Percentiles rank a stretch among this genome's conserved stretches.
These are phyloP conservation scores for Spathaspora hagerdaliae DNA, from an alignment of 805 yeast species.

Conservation along the genomic window DNA sequence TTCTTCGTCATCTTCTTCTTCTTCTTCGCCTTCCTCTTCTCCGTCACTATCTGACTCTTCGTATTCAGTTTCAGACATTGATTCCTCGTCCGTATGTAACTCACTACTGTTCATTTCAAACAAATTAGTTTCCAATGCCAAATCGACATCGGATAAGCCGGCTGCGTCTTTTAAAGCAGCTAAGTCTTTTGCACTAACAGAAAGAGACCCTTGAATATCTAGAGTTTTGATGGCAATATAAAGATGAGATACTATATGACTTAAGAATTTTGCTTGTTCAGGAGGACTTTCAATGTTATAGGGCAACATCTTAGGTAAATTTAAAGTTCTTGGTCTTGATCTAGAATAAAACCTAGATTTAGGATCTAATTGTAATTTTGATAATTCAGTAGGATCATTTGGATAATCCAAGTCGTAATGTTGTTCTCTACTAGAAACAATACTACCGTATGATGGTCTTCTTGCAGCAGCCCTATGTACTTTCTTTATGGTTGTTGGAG, in stretches of 20 bases:
- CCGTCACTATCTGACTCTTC: constrained; percentile 37
- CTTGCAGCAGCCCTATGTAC: constrained; percentile 12
- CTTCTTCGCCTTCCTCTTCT: constrained; percentile 39
- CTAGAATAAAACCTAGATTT: constrained; percentile 36
- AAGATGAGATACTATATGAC: constrained; percentile 76
- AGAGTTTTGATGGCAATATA: constrained; percentile 72
- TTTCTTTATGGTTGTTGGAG: constrained; percentile 18
- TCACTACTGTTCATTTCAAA: constrained; percentile 26
- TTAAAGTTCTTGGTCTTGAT: constrained; percentile 36
- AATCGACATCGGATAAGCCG: constrained; percentile 36
- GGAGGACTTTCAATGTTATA: constrained; percentile 64
- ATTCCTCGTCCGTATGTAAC: constrained; percentile 13
- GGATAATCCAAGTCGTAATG: constrained; percentile 54
- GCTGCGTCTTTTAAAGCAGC: constrained; percentile 36
- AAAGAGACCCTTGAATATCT: constrained; percentile 68
- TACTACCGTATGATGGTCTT: constrained; percentile 29
- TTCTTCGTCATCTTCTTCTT: constrained; percentile 32
- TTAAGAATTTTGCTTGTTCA: constrained; percentile 69
- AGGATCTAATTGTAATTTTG: constrained; percentile 27
- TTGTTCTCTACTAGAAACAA: constrained; percentile 24
- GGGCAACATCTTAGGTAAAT: constrained; percentile 54
- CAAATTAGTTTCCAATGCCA: constrained; percentile 53
- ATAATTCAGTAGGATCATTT: constrained; percentile 28
- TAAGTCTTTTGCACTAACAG: constrained; percentile 65
- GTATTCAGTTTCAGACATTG: constrained; percentile 9